Evolutionary conservation across 2,329 filamentous ascomycete genomes (phyloP), one percentile per base, ranked within the genome.

Genomic region (Fusarium sororula): DNA sequence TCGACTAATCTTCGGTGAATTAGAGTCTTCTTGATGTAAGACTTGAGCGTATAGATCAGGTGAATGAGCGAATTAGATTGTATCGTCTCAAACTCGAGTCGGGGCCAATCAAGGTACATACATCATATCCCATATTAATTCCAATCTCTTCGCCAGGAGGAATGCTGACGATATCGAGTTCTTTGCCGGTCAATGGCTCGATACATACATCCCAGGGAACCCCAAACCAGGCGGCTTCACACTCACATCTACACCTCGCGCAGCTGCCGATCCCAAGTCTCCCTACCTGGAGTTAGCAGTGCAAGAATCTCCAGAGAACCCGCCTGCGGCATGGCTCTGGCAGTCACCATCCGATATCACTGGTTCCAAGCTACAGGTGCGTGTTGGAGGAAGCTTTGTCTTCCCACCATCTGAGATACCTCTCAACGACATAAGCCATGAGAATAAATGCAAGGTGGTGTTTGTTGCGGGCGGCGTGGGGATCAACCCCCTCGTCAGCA

Each of bases 131-230:
- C 15, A 26, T 18, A 26, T 13, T 13, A 10, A 10, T 18, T 11
- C 6, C 15, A 26, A 12, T 13, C 15, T 17, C 18, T 12, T 26
- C 47, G 26, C 15, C 18, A 15, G n/a, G 11, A 28, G 15, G 8
- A 20, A 7, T 51, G 12, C 38, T 71, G 28, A 65, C 22, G 7
- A 18, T 6, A 5, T 14, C 48, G 81, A 93, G 87, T 97, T 96
- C 82, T 86, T 91, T 11, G 90, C 95, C 10, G 95, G 95, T 61
- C 95, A 97, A 85, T 98, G 94, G 94, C 87, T 98, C 63, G 95
- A 98, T 80, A 91, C 94, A 12, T 92, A 93, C 80, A 88, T 94
- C 60, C 94, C 95, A 4, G 85, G 85, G 42, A 83, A 94, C 50
- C 78, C 87, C 48, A 90, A 92, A 80, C 91, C 94, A 7, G 95